phyloP scores from a whole-genome alignment of 352 stramenopile genomes.

The Pythium biforme region DNA sequence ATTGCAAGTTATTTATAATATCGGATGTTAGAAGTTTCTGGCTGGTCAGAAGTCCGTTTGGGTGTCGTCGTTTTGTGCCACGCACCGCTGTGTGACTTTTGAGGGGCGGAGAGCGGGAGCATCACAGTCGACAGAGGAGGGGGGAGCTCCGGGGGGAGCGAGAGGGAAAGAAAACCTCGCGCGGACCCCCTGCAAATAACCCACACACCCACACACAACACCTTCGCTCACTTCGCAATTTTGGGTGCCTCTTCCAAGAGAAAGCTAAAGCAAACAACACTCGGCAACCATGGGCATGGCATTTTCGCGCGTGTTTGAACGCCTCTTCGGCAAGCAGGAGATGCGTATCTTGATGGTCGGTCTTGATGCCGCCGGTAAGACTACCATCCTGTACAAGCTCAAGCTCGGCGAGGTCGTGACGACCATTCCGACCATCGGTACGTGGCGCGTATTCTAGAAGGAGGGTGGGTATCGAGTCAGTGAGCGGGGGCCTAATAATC shows the following conservation, averaged over 20 bases:
- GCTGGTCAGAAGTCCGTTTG: neutral
- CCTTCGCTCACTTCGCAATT: conserved; percentile 29
- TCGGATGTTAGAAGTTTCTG: neutral
- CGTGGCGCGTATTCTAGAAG: conserved; percentile 25
- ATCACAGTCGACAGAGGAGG: conserved; percentile 22
- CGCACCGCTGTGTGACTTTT: conserved; percentile 21
- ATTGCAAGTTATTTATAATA: conserved; percentile 15
- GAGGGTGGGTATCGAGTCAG: conserved; percentile 64
- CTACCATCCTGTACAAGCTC: conserved; percentile 98
- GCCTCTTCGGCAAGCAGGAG: conserved; percentile 99
- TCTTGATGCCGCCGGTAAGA: conserved; percentile 99
- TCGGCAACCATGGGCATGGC: conserved; percentile 95
- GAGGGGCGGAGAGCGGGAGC: conserved; percentile 23
- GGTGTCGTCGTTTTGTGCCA: conserved; percentile 25
- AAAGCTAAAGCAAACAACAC: conserved; percentile 18
- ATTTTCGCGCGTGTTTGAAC: conserved; percentile 97
- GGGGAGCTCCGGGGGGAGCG: conserved; percentile 6
- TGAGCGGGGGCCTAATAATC: neutral
- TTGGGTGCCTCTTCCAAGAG: conserved; percentile 26
- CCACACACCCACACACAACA: conserved; percentile 12
- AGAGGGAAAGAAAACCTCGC: conserved; percentile 25
- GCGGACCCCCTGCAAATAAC: conserved; percentile 23
- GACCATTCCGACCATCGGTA: conserved; percentile 97
- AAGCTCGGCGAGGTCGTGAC: conserved; percentile 94
- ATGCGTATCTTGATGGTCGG: conserved; percentile 99